A percentile compares a stretch with the other conserved stretches of the same genome.
phyloP scores from a whole-genome alignment of 768 basidiomycete species.

The Hortiboletus flavorubellus region DNA sequence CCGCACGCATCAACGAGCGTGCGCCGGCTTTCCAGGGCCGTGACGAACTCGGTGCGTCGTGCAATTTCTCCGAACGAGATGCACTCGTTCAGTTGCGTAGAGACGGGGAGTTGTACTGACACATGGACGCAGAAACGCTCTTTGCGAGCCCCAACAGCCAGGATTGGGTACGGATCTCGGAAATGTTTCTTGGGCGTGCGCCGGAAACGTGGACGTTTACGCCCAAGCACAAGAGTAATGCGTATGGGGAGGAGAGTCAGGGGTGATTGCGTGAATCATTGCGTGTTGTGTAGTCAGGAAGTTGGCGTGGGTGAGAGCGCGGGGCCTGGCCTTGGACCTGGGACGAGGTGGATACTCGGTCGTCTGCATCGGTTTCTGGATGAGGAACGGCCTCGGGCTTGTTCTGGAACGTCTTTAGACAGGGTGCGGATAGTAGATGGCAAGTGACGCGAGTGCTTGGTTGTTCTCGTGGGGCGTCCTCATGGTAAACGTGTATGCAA shows the following conservation, averaged over 20 bases:
- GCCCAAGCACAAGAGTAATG: slow-evolving; percentile 94
- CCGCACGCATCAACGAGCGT: slow-evolving; percentile 84
- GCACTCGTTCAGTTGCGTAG: no score
- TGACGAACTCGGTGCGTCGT: slow-evolving; percentile 75
- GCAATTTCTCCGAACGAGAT: not conserved
- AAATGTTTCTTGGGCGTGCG: slow-evolving; percentile 90
- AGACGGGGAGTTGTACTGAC: not conserved
- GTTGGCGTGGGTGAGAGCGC: no score
- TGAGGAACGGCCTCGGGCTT: no score
- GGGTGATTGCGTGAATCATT: slow-evolving; percentile 34
- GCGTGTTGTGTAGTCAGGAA: no score
- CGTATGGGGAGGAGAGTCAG: slow-evolving; percentile 62
- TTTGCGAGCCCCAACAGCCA: slow-evolving; percentile 73
- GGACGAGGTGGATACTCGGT: no score
- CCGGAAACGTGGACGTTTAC: slow-evolving; percentile 83
- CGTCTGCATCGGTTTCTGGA: no score
- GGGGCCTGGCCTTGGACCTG: no score
- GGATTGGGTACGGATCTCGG: slow-evolving; percentile 92
- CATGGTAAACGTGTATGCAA: no score
- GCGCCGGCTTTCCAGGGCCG: slow-evolving; percentile 85
- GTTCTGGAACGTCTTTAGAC: no score
- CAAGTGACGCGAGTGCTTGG: no score
- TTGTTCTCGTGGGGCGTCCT: no score
- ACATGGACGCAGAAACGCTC: slow-evolving; percentile 62
- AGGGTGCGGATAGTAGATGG: no score